phyloP scores from a whole-genome alignment of 768 basidiomycete genomes.

The Lactifluus subvellereus region DNA sequence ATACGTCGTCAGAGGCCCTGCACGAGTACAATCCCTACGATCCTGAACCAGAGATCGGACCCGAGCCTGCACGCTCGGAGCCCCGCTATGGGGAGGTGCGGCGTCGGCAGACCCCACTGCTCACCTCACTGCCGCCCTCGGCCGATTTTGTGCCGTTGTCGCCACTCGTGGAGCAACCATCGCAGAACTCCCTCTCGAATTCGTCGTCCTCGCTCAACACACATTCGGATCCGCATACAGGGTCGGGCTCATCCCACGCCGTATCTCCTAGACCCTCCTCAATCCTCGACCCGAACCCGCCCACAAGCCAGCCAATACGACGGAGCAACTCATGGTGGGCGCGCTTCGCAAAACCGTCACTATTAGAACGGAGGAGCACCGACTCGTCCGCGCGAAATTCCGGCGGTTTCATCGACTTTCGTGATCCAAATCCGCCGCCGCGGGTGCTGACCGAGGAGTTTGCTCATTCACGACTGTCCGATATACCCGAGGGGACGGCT shows the following conservation, averaged over 20 bases:
- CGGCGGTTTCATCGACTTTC: slow-evolving; percentile 45
- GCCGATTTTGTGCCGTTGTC: slow-evolving; percentile 33
- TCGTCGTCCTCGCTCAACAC: slow-evolving; percentile 17
- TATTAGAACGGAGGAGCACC: slow-evolving; percentile 53
- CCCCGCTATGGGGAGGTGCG: neutral
- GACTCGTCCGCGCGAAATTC: slow-evolving; percentile 27
- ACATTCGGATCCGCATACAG: slow-evolving; percentile 17
- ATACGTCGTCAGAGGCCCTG: neutral
- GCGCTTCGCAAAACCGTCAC: slow-evolving; percentile 59
- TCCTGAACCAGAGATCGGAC: slow-evolving; percentile 22
- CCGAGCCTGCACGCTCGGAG: slow-evolving; percentile 9
- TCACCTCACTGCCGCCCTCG: slow-evolving; percentile 25
- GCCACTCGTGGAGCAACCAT: slow-evolving; percentile 34
- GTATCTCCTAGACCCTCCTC: slow-evolving; percentile 35
- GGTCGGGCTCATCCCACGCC: slow-evolving; percentile 17
- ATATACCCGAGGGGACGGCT: slow-evolving; percentile 10
- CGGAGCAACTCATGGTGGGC: slow-evolving; percentile 76
- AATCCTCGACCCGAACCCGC: slow-evolving; percentile 38
- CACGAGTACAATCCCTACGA: neutral
- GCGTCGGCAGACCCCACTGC: neutral
- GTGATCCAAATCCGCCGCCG: slow-evolving; percentile 78
- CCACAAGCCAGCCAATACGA: slow-evolving; percentile 44
- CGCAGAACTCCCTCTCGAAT: slow-evolving; percentile 25
- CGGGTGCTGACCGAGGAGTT: slow-evolving; percentile 53
- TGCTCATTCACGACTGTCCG: slow-evolving; percentile 30